Percentiles rank a stretch among this genome's conserved stretches.
phyloP scores from a whole-genome alignment of 1,284 basidiomycete genomes.

The Papiliotrema laurentii region DNA sequence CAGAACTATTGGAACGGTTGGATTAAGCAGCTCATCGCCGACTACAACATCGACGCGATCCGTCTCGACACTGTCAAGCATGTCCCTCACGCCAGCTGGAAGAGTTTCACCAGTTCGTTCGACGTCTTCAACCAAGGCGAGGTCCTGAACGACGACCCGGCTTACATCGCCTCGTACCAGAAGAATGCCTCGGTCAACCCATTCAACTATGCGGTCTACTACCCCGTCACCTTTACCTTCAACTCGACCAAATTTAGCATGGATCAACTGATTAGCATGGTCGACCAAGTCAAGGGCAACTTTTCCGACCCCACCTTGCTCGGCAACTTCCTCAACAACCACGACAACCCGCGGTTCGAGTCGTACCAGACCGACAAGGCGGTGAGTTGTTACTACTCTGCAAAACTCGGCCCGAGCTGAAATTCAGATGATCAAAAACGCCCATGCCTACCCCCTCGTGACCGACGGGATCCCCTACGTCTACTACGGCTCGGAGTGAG shows the following conservation, averaged over 20 bases:
- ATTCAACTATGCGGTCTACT: conserved; percentile 58
- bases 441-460: conserved; percentile 49
- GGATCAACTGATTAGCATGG: conserved; percentile 20
- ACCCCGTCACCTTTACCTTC: conserved; percentile 45
- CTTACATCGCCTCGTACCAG: conserved; percentile 42
- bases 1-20: conserved; percentile 47
- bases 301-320: conserved; percentile 44
- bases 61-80: conserved; percentile 53
- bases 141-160: conserved; percentile 43
- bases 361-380: conserved; percentile 18
- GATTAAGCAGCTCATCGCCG: conserved; percentile 46
- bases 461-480: conserved; percentile 56
- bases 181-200: conserved; percentile 51
- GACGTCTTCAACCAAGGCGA: conserved; percentile 51
- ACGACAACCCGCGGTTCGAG: conserved; percentile 49
- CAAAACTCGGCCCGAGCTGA: neutral
- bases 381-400: conserved; percentile 9
- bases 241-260: conserved; percentile 20
- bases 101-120: conserved; percentile 42
- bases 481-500: conserved; percentile 41
- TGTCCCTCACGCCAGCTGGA: conserved; percentile 50
- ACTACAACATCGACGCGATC: conserved; percentile 49
- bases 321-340: conserved; percentile 48
- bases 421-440: conserved; percentile 47
- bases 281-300: conserved; percentile 16